Percentiles rank a stretch among this genome's conserved stretches.
phyloP scores from a whole-genome alignment of 2,329 filamentous ascomycete species.

The Diplodia seriata region DNA sequence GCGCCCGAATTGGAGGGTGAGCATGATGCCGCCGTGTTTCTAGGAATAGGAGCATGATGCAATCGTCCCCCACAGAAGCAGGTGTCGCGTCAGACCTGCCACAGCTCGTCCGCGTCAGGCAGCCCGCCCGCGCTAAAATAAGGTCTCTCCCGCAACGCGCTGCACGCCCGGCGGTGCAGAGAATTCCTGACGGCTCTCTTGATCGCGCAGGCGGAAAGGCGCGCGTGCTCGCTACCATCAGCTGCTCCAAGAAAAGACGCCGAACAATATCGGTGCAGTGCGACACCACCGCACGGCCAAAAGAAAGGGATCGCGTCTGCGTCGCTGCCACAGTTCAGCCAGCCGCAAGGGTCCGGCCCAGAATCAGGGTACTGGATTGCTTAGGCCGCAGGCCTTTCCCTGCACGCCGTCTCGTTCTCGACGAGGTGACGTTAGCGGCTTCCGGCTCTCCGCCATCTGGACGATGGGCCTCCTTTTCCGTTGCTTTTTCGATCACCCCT shows the following conservation, averaged over 20 bases:
- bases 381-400: constrained; percentile 7
- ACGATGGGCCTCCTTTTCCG: constrained; percentile 2
- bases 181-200: neutral
- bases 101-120: constrained; percentile 12
- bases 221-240: neutral
- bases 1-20: constrained; percentile 18
- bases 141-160: constrained; percentile 19
- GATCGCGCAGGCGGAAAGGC: constrained; percentile 2
- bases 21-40: constrained; percentile 14
- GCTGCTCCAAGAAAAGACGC: neutral
- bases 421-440: constrained; percentile 20
- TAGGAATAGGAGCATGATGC: constrained; percentile 23
- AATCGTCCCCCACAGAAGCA: constrained; percentile 8
- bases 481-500: constrained; percentile 4
- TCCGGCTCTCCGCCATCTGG: constrained; percentile 21
- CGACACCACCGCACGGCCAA: neutral
- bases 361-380: constrained; percentile 21
- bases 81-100: constrained; percentile 19
- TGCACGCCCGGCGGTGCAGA: neutral
- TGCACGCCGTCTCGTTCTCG: neutral
- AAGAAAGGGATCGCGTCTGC: neutral
- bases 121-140: constrained; percentile 14
- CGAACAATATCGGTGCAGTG: neutral
- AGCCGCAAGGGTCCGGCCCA: constrained; percentile 30
- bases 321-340: constrained; percentile 2